These are phyloP conservation scores for Hypericum androsaemum DNA, from an alignment of 345 rosid species.

Conservation along the genomic window DNA sequence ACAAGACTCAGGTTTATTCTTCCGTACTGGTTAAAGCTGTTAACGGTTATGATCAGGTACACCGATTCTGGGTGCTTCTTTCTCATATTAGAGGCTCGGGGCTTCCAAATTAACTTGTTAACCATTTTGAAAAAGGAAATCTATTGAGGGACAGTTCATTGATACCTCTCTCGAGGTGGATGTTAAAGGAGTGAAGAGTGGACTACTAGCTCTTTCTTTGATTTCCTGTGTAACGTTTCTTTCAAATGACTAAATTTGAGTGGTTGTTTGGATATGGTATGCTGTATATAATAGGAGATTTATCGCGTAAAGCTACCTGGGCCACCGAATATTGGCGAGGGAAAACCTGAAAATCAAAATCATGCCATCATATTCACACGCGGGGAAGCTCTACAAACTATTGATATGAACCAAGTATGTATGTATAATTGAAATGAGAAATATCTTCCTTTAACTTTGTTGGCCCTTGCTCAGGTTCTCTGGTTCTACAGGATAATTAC, in stretches of 20 bases:
- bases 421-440: constrained; percentile 11
- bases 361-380: constrained; percentile 87
- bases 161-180: no score
- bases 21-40: constrained; percentile 84
- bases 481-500: constrained; percentile 58
- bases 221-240: no score
- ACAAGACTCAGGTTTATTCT: constrained; percentile 44
- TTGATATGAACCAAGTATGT: constrained; percentile 93
- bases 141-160: no score
- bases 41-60: constrained; percentile 69
- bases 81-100: no score
- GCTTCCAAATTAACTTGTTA: no score
- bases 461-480: constrained; percentile 13
- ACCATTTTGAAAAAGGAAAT: no score
- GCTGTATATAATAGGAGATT: constrained; percentile 42
- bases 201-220: no score
- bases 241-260: no score
- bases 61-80: no score
- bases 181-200: no score
- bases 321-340: constrained; percentile 87
- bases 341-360: constrained; percentile 97
- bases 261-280: constrained; percentile 1
- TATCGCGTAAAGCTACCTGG: constrained; percentile 95
- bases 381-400: constrained; percentile 92
- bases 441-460: constrained; percentile 6